phyloP scores from a whole-genome alignment of 306 rosid species.

The Trichosanthes truncata region DNA sequence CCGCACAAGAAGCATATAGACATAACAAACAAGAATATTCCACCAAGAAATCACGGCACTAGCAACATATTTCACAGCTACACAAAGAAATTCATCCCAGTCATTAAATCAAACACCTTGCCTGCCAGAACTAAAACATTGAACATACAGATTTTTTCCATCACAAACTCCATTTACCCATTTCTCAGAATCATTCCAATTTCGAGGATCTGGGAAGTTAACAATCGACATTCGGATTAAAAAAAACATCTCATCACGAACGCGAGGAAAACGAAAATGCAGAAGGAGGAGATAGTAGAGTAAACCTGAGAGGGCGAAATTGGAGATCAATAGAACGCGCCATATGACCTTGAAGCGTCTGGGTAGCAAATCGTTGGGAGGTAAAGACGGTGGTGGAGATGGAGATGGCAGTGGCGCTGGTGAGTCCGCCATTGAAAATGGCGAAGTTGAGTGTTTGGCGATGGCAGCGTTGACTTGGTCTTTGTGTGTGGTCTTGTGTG shows the following conservation, averaged over 20 bases:
- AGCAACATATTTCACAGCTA: background rate
- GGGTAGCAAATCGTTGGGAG: slow-evolving; percentile 27
- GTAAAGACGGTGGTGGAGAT: background rate
- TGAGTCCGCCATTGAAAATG: background rate
- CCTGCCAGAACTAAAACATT: background rate
- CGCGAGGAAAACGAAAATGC: background rate
- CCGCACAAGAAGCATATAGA: background rate
- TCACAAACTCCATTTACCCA: background rate
- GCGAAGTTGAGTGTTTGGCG: background rate
- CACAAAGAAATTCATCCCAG: background rate
- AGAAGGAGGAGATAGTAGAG: background rate
- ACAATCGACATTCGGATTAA: background rate
- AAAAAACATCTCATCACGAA: background rate
- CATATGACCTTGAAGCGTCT: slow-evolving; percentile 57
- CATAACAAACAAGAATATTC: background rate
- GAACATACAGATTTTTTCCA: background rate
- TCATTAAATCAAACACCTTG: slow-evolving; percentile 6
- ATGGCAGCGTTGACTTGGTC: background rate
- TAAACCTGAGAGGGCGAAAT: slow-evolving; percentile 76
- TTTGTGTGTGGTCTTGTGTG: background rate
- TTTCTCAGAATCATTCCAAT: background rate
- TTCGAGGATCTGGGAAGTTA: background rate
- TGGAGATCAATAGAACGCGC: slow-evolving; percentile 68
- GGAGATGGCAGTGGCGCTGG: background rate
- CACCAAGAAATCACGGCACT: background rate